These are phyloP conservation scores for Stromatinia cepivora DNA, from an alignment of 2,329 filamentous ascomycete genomes.

Conservation along the genomic window DNA sequence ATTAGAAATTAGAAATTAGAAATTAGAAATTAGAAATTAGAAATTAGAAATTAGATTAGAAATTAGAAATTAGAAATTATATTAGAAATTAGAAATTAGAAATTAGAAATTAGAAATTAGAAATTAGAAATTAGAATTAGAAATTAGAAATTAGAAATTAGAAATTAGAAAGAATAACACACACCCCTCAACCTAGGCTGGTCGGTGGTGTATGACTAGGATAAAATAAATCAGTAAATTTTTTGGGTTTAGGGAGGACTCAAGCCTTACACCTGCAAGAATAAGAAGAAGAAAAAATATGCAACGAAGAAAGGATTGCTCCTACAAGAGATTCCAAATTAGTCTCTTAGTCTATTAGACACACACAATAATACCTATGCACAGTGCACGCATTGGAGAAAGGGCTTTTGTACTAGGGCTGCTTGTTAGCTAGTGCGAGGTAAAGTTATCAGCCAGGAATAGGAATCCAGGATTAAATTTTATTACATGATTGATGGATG, in stretches of 20 bases:
- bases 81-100: no score
- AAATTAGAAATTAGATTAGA: no score
- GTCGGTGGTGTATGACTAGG: not conserved
- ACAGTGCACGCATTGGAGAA: not conserved
- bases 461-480: not conserved
- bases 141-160: no score
- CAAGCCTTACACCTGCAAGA: conserved; percentile 7
- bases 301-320: not conserved
- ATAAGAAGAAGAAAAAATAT: not conserved
- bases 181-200: not conserved
- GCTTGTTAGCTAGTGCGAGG: conserved; percentile 5
- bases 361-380: not conserved
- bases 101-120: no score
- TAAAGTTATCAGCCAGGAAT: not conserved
- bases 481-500: not conserved
- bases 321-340: conserved; percentile 6
- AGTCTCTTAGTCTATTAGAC: not conserved
- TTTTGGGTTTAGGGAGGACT: conserved; percentile 1
- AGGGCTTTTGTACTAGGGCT: conserved; percentile 7
- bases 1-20: no score
- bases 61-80: no score
- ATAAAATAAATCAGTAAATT: not conserved
- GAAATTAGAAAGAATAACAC: not conserved
- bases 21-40: no score
- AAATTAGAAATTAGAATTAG: no score